Evolutionary conservation across 139 green algal species (phyloP).

Genomic region (Deuterostichococcus epilithicus): DNA sequence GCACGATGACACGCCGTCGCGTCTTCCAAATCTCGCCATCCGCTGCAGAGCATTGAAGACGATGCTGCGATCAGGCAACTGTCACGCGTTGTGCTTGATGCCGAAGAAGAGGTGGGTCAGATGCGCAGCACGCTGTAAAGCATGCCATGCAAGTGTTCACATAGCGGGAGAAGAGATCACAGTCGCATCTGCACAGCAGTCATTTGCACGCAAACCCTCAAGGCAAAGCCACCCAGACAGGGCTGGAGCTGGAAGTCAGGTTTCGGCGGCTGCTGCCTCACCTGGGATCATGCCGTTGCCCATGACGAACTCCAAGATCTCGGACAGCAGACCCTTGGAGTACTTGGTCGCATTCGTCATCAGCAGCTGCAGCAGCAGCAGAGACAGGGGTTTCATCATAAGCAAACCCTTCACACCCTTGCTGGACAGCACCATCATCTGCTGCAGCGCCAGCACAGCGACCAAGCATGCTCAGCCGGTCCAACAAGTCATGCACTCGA

Average conservation of each 20-base stretch:
- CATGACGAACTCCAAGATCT: constrained; percentile 97
- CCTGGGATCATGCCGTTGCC: constrained; percentile 68
- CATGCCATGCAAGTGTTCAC: no score
- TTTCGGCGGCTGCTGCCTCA: no score
- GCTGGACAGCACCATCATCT: no score
- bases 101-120: no score
- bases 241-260: no score
- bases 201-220: no score
- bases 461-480: neutral
- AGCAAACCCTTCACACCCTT: neutral
- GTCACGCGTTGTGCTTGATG: no score
- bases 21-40: constrained; percentile 87
- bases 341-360: constrained; percentile 87
- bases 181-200: no score
- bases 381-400: neutral
- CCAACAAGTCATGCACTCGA: neutral
- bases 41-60: constrained; percentile 25
- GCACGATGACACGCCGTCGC: constrained; percentile 70
- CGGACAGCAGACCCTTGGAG: constrained; percentile 82
- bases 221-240: no score
- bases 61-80: no score
- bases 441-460: neutral
- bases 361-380: constrained; percentile 57
- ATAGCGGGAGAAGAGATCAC: no score
- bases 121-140: no score